Percentiles rank a stretch among this genome's conserved stretches.
Conservation (phyloP, 148 eudicot genomes). For the Rhododendron griersonianum region DNA sequence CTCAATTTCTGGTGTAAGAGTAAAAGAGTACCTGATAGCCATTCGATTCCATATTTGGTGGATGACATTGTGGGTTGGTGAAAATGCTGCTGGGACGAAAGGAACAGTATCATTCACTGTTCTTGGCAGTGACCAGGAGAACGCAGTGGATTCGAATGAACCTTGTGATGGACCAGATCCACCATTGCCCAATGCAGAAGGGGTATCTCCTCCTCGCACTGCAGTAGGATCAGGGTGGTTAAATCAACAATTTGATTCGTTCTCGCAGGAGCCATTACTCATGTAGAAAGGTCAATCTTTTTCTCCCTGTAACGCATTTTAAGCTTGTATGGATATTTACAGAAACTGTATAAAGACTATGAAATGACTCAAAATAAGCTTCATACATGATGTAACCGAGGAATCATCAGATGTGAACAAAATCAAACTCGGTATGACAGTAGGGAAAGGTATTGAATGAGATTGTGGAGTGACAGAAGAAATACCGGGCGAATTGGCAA, state of each 20-base stretch:
- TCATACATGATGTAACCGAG: not conserved
- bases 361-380: not conserved
- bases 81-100: conserved; percentile 36
- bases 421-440: not conserved
- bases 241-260: conserved; percentile 63
- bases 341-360: not conserved
- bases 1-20: not conserved
- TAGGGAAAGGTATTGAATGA: not conserved
- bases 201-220: conserved; percentile 34
- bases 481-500: conserved; percentile 72
- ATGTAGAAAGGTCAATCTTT: conserved; percentile 70
- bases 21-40: conserved; percentile 53
- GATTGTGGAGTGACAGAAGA: not conserved
- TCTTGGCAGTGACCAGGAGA: conserved; percentile 13
- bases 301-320: conserved; percentile 45
- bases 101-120: conserved; percentile 49
- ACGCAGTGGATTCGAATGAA: conserved; percentile 28
- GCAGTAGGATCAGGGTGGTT: conserved; percentile 69
- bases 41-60: conserved; percentile 48
- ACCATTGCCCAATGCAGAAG: conserved; percentile 40
- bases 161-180: conserved; percentile 32
- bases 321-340: not conserved
- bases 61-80: conserved; percentile 40
- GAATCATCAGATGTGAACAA: not conserved
- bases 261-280: conserved; percentile 81